These are phyloP conservation scores for Pseudocercospora fijiensis DNA, from an alignment of 2,329 filamentous ascomycete genomes.

Conservation along the genomic window DNA sequence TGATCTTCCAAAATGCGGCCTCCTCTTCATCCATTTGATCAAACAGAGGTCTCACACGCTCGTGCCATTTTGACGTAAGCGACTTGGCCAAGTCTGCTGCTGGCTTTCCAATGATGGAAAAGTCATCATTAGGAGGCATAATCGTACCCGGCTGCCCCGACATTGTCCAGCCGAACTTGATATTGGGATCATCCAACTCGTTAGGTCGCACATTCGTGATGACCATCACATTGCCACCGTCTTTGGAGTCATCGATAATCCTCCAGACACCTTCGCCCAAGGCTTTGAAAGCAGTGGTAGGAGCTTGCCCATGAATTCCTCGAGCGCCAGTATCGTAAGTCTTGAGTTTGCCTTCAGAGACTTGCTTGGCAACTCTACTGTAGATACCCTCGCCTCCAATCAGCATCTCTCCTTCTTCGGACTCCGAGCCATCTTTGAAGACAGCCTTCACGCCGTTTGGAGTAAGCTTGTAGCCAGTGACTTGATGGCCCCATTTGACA, in stretches of 20 bases:
- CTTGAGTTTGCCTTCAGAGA: slow-evolving; percentile 58
- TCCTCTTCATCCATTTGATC: slow-evolving; percentile 58
- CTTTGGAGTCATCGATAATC: slow-evolving; percentile 51
- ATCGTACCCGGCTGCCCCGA: slow-evolving; percentile 58
- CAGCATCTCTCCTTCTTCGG: slow-evolving; percentile 59
- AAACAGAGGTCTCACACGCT: slow-evolving; percentile 56
- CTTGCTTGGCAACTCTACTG: slow-evolving; percentile 60
- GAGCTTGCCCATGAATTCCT: slow-evolving; percentile 65
- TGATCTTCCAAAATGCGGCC: slow-evolving; percentile 67
- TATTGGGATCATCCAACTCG: slow-evolving; percentile 58
- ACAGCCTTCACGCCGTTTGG: slow-evolving; percentile 55
- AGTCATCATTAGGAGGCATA: slow-evolving; percentile 59
- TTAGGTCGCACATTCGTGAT: slow-evolving; percentile 64
- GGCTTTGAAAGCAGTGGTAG: slow-evolving; percentile 59
- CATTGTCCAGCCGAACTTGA: slow-evolving; percentile 66
- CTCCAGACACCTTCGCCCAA: slow-evolving; percentile 64
- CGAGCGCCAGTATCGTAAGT: slow-evolving; percentile 63
- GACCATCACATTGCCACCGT: slow-evolving; percentile 51
- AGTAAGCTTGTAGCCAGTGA: slow-evolving; percentile 60
- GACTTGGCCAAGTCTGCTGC: slow-evolving; percentile 60
- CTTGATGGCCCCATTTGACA: slow-evolving; percentile 57
- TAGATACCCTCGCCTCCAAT: slow-evolving; percentile 64
- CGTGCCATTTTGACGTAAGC: slow-evolving; percentile 57
- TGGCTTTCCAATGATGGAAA: slow-evolving; percentile 55
- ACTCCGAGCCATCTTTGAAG: slow-evolving; percentile 61